A percentile compares a stretch with the other conserved stretches of the same genome.
Conservation (phyloP, 2,329 filamentous ascomycete genomes). For the Fusarium penzigii region DNA sequence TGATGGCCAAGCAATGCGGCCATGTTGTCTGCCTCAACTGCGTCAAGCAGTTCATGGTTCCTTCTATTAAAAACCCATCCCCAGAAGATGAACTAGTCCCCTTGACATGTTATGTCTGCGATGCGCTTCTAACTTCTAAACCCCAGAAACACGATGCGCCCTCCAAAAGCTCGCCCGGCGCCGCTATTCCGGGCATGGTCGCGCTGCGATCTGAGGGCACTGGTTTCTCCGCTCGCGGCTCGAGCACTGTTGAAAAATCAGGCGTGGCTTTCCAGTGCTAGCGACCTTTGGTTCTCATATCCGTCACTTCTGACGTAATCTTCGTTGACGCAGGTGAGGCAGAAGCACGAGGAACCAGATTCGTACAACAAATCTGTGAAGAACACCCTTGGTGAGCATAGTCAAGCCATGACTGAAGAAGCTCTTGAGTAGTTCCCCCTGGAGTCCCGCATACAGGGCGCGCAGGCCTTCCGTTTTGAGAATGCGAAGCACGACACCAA, state of each 20-base stretch:
- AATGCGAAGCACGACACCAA: constrained; percentile 62
- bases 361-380: constrained; percentile 72
- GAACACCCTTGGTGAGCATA: constrained; percentile 80
- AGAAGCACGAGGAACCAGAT: constrained; percentile 60
- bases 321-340: constrained; percentile 27
- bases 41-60: constrained; percentile 78
- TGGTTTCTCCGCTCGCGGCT: constrained; percentile 86
- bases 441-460: constrained; percentile 75
- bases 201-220: constrained; percentile 85
- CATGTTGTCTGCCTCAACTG: constrained; percentile 89
- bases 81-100: constrained; percentile 47
- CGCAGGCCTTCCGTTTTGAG: constrained; percentile 63
- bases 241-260: constrained; percentile 75
- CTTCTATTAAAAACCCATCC: constrained; percentile 43
- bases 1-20: constrained; percentile 84
- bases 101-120: constrained; percentile 78
- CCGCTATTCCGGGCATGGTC: constrained; percentile 70
- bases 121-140: constrained; percentile 67
- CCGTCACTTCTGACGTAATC: constrained; percentile 19
- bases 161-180: constrained; percentile 44
- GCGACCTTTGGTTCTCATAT: constrained; percentile 6
- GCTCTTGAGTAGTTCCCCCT: constrained; percentile 75
- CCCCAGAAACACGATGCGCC: constrained; percentile 40
- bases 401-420: constrained; percentile 86
- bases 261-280: constrained; percentile 83